A percentile compares a stretch with the other conserved stretches of the same genome.
Conservation (phyloP, 2,329 filamentous ascomycete species). For the Calonectria crousiana region DNA sequence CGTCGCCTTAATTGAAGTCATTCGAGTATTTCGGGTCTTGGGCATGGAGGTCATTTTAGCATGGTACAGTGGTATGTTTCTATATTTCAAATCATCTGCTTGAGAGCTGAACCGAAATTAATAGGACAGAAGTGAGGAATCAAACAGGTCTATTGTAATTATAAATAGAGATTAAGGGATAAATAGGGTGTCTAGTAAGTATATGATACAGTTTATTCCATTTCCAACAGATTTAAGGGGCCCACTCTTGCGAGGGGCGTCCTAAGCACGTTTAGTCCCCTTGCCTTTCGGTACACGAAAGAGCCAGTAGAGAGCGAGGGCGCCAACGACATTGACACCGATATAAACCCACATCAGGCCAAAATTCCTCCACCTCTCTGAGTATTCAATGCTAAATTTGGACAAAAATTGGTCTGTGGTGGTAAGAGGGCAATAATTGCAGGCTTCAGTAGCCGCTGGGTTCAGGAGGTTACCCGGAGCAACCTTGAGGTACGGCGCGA, state of each 20-base stretch:
- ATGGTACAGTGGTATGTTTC: neutral
- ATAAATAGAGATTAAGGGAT: neutral
- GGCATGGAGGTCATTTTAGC: neutral
- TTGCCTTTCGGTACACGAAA: slow-evolving; percentile 5
- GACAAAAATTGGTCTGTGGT: slow-evolving; percentile 10
- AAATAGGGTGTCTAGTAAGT: neutral
- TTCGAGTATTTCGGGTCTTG: too few species aligned
- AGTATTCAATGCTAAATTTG: slow-evolving; percentile 4
- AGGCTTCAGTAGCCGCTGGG: neutral
- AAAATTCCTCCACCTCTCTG: slow-evolving; percentile 22
- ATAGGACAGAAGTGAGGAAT: neutral
- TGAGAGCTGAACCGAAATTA: neutral
- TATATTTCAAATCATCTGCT: too few species aligned
- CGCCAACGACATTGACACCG: slow-evolving; percentile 1
- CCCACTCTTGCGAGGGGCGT: neutral
- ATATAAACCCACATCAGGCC: slow-evolving; percentile 23
- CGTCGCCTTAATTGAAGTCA: neutral
- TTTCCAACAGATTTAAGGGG: neutral
- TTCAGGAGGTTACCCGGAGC: slow-evolving; percentile 58
- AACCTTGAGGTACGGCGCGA: slow-evolving; percentile 56
- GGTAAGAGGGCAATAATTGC: slow-evolving; percentile 16
- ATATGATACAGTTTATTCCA: neutral
- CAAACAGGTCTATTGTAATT: neutral
- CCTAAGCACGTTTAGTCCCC: neutral
- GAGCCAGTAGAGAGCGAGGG: neutral